phyloP scores from a whole-genome alignment of 176 grass and related monocot genomes.

The Phyllostachys edulis region DNA sequence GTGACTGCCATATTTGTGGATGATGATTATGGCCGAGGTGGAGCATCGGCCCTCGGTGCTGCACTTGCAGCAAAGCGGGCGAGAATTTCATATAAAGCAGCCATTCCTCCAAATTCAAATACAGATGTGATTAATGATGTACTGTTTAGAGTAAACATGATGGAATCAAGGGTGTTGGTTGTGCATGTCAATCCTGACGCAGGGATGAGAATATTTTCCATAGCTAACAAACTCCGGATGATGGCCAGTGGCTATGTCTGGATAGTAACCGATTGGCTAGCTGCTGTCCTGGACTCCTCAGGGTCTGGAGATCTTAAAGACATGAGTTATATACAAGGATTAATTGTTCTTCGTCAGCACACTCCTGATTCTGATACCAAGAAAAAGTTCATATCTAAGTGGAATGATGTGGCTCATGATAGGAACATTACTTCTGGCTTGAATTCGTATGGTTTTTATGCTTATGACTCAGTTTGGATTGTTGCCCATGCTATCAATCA shows the following conservation, averaged over 20 bases:
- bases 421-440: slow-evolving; percentile 42
- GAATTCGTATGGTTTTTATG: slow-evolving; percentile 74
- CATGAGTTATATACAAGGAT: slow-evolving; percentile 60
- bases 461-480: slow-evolving; percentile 81
- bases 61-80: slow-evolving; percentile 52
- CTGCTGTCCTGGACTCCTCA: slow-evolving; percentile 79
- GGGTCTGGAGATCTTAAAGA: slow-evolving; percentile 17
- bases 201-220: slow-evolving; percentile 63
- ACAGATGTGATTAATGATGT: slow-evolving; percentile 48
- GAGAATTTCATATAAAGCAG: slow-evolving; percentile 77
- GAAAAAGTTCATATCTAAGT: slow-evolving; percentile 64
- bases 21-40: slow-evolving; percentile 84
- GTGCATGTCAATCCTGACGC: slow-evolving; percentile 84
- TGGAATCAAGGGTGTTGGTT: slow-evolving; percentile 83
- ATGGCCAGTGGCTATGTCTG: slow-evolving; percentile 68
- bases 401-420: slow-evolving; percentile 46
- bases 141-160: slow-evolving; percentile 59
- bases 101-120: slow-evolving; percentile 55
- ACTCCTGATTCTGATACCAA: slow-evolving; percentile 60
- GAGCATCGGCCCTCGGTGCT: slow-evolving; percentile 55
- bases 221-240: slow-evolving; percentile 62
- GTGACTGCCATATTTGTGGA: slow-evolving; percentile 78
- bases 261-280: slow-evolving; percentile 88
- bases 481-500: slow-evolving; percentile 68
- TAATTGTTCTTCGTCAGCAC: slow-evolving; percentile 68